phyloP scores from a whole-genome alignment of 306 rosid genomes.

The Castanea sativa region DNA sequence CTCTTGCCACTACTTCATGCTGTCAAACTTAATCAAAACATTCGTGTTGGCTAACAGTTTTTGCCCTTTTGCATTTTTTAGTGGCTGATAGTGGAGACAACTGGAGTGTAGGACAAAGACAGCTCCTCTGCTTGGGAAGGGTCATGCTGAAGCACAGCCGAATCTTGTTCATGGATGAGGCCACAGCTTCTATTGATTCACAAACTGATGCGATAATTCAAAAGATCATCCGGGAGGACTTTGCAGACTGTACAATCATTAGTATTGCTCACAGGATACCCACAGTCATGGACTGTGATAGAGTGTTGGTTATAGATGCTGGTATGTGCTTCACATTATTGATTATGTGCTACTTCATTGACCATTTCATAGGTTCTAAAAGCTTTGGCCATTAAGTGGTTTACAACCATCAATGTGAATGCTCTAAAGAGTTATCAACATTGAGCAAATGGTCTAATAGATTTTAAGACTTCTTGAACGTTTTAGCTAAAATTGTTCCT shows the following conservation, averaged over 20 bases:
- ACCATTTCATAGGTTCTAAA: too few relatives aligned
- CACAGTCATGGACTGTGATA: conserved; percentile 89
- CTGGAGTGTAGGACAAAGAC: conserved; percentile 99
- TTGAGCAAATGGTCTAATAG: too few relatives aligned
- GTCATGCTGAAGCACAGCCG: conserved; percentile 89
- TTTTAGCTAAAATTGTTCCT: too few relatives aligned
- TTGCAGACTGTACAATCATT: conserved; percentile 77
- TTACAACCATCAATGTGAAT: too few relatives aligned
- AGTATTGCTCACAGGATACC: conserved; percentile 99
- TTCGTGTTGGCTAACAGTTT: neutral
- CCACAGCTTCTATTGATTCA: conserved; percentile 96
- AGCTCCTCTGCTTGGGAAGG: conserved; percentile 84
- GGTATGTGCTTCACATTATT: conserved; percentile 37
- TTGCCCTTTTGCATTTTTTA: conserved; percentile 1
- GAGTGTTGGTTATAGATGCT: conserved; percentile 80
- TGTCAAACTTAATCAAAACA: neutral
- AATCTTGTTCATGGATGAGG: conserved; percentile 89
- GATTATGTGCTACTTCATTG: neutral
- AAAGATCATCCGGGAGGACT: conserved; percentile 84
- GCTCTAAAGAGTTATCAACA: too few relatives aligned
- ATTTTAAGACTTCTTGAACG: too few relatives aligned
- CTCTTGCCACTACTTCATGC: conserved; percentile 3
- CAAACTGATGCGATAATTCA: conserved; percentile 90
- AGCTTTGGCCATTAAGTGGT: too few relatives aligned
- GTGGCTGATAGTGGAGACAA: conserved; percentile 90